Evolutionary conservation across 768 basidiomycete genomes (phyloP).

Genomic region (Ramaria sp.): DNA sequence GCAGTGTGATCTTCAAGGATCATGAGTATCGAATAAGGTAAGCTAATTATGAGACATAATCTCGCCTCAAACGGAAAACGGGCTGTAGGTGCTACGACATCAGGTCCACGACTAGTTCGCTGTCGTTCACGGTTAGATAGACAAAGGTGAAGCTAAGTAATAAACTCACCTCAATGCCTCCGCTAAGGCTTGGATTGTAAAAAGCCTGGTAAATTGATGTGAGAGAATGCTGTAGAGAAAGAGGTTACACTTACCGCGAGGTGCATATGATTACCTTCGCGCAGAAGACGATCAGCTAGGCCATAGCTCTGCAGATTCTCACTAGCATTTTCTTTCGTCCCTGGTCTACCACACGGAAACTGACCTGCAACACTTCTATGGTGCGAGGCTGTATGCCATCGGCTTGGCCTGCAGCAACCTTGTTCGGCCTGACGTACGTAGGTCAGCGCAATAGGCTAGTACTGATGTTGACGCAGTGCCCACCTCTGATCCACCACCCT

Average conservation of each 20-base stretch:
- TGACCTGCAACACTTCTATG: constrained; percentile 41
- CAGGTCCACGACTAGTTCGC: constrained; percentile 52
- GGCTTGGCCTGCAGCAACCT: constrained; percentile 40
- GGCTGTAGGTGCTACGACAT: constrained; percentile 50
- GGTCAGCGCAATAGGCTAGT: neutral
- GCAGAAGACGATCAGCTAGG: constrained; percentile 50
- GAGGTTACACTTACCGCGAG: constrained; percentile 38
- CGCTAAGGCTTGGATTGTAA: constrained; percentile 52
- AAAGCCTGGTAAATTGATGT: constrained; percentile 40
- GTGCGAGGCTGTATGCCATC: constrained; percentile 48
- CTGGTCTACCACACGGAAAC: neutral
- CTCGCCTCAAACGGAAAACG: constrained; percentile 62
- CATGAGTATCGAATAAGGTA: neutral
- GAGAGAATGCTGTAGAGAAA: neutral
- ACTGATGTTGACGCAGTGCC: neutral
- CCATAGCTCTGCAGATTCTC: constrained; percentile 53
- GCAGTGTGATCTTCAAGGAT: constrained; percentile 36
- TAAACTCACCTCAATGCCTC: constrained; percentile 46
- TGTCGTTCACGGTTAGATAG: constrained; percentile 17
- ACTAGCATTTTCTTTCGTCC: neutral
- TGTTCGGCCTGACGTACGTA: constrained; percentile 26
- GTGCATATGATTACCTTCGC: constrained; percentile 59
- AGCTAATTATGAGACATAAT: neutral
- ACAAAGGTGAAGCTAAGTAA: neutral
- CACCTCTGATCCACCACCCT: constrained; percentile 51